Conservation (phyloP, 352 stramenopile species). For the Chrysophaeum taylorii region DNA sequence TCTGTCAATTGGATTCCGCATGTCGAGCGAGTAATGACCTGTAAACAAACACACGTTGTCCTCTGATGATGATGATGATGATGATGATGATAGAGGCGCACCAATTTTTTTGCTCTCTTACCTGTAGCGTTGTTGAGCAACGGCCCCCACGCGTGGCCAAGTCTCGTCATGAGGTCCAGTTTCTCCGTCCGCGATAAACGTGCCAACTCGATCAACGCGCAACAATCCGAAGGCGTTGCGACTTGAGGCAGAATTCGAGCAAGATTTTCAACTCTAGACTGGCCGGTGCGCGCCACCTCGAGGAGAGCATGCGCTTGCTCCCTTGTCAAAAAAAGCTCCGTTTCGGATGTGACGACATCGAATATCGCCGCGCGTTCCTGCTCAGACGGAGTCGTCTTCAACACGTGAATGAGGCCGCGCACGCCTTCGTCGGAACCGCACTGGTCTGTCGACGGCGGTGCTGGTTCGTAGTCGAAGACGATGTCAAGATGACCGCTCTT, state of each 20-base stretch:
- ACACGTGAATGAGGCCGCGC: constrained; percentile 57
- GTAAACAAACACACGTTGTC: constrained; percentile 56
- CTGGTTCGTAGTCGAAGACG: constrained; percentile 61
- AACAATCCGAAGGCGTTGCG: constrained; percentile 25
- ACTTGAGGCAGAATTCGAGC: constrained; percentile 21
- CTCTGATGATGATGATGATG: too few relatives aligned
- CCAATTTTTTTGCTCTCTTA: constrained; percentile 52
- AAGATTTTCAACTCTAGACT: constrained; percentile 41
- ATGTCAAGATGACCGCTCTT: constrained; percentile 52
- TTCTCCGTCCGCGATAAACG: constrained; percentile 63
- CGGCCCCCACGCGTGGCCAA: constrained; percentile 18
- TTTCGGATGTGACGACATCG: constrained; percentile 57
- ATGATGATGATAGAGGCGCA: constrained; percentile 62
- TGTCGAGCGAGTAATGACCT: constrained; percentile 23
- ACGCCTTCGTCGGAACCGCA: constrained; percentile 45
- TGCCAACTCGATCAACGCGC: constrained; percentile 53
- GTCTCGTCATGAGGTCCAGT: constrained; percentile 47
- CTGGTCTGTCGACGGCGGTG: constrained; percentile 29
- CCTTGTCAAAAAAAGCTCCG: constrained; percentile 54
- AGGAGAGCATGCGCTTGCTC: constrained; percentile 57
- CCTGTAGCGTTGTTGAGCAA: background rate
- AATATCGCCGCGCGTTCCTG: constrained; percentile 62
- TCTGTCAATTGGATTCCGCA: constrained; percentile 24
- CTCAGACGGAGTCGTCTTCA: constrained; percentile 45
- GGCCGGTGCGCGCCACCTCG: constrained; percentile 45